Evolutionary conservation across 352 stramenopile genomes (phyloP).

Genomic region (Pythium brassicae): DNA sequence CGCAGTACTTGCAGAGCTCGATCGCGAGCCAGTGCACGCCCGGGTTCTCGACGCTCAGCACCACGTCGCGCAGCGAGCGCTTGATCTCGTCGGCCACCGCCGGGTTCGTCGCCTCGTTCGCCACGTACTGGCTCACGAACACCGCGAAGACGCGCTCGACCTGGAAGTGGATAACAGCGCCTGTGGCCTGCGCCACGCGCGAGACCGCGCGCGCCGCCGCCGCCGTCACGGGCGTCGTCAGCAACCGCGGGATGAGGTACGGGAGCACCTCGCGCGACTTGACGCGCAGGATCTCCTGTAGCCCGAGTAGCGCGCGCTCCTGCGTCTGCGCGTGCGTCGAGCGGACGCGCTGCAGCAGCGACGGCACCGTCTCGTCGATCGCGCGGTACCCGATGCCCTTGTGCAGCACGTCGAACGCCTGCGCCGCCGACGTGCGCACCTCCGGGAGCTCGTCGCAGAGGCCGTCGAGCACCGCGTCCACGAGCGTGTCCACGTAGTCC

Average conservation of each 20-base stretch:
- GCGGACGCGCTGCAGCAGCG: constrained; percentile 93
- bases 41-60: constrained; percentile 82
- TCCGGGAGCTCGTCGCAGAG: constrained; percentile 93
- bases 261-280: constrained; percentile 96
- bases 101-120: constrained; percentile 28
- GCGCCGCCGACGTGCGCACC: constrained; percentile 90
- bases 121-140: constrained; percentile 74
- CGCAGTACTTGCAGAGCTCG: constrained; percentile 94
- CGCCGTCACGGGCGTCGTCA: constrained; percentile 89
- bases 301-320: constrained; percentile 91
- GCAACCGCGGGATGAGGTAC: constrained; percentile 95
- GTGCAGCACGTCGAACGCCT: constrained; percentile 97
- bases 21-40: constrained; percentile 94
- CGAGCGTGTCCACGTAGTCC: constrained; percentile 96
- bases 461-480: constrained; percentile 96
- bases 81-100: constrained; percentile 67
- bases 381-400: constrained; percentile 92
- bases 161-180: constrained; percentile 94
- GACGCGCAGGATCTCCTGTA: constrained; percentile 97
- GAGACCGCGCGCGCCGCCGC: constrained; percentile 90
- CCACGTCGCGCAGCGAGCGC: constrained; percentile 59
- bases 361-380: constrained; percentile 97
- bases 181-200: constrained; percentile 92
- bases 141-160: constrained; percentile 92
- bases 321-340: constrained; percentile 54